A percentile compares a stretch with the other conserved stretches of the same genome.
phyloP scores from a whole-genome alignment of 78 protist genomes.

The slime mould (Dictyostelium discoideum) region DNA sequence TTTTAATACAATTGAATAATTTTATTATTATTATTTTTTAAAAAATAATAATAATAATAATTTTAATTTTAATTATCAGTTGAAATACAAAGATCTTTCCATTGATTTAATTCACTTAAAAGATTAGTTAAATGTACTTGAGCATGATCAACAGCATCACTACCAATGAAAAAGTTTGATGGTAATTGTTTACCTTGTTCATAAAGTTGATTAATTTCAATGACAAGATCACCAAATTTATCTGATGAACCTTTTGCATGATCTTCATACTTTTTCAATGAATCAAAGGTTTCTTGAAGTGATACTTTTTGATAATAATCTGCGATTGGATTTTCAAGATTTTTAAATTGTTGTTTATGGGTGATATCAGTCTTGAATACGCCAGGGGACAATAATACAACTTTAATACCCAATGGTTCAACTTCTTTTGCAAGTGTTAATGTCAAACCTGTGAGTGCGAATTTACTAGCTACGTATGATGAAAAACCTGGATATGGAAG shows the following conservation, averaged over 20 bases:
- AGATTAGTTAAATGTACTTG: background rate
- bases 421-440: background rate
- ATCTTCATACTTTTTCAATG: background rate
- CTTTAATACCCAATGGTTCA: background rate
- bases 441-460: slow-evolving; percentile 34
- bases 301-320: background rate
- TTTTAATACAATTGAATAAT: too few species aligned
- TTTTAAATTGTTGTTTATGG: background rate
- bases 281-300: background rate
- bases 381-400: background rate
- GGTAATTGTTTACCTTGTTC: background rate
- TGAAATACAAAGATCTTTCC: background rate
- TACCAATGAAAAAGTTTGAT: background rate
- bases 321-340: background rate
- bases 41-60: too few species aligned
- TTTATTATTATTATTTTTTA: too few species aligned
- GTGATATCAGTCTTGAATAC: background rate
- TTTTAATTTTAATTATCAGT: background rate
- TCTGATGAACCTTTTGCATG: background rate
- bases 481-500: background rate
- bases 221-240: background rate
- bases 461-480: slow-evolving; percentile 11
- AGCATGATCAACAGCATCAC: background rate
- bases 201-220: background rate
- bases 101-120: background rate